These are phyloP conservation scores for Lobosporangium transversale DNA, from an alignment of 192 early-diverging fungal species.

Conservation along the genomic window DNA sequence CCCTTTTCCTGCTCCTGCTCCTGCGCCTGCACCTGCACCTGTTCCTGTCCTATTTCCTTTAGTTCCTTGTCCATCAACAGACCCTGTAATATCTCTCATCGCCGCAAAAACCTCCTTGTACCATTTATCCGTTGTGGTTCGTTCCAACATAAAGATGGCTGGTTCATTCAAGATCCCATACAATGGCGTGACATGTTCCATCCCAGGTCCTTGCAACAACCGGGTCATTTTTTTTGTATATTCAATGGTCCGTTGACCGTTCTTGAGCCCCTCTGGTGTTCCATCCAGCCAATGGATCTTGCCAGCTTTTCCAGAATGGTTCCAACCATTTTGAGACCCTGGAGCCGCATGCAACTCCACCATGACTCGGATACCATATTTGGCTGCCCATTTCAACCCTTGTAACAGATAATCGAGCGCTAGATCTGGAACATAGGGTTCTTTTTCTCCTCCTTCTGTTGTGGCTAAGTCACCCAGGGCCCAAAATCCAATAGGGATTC, in stretches of 20 bases:
- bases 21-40: no score
- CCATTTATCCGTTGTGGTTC: slow-evolving; percentile 37
- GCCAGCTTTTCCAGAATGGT: slow-evolving; percentile 55
- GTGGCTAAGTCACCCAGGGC: slow-evolving; percentile 58
- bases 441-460: no score
- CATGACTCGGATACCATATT: slow-evolving; percentile 72
- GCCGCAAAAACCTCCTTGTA: slow-evolving; percentile 54
- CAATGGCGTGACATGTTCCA: slow-evolving; percentile 56
- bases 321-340: slow-evolving; percentile 81
- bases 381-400: slow-evolving; percentile 71
- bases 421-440: slow-evolving; percentile 72
- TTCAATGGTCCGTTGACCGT: slow-evolving; percentile 63
- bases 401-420: slow-evolving; percentile 65
- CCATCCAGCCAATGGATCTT: slow-evolving; percentile 47
- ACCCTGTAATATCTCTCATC: slow-evolving; percentile 48
- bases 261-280: slow-evolving; percentile 48
- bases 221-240: slow-evolving; percentile 62
- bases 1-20: slow-evolving; percentile 35
- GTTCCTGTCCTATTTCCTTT: no score
- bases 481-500: slow-evolving; percentile 81
- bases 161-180: slow-evolving; percentile 68
- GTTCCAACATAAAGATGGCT: slow-evolving; percentile 26
- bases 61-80: no score
- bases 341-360: slow-evolving; percentile 77
- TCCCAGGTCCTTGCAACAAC: slow-evolving; percentile 61